Evolutionary conservation across 176 grass and related monocot species (phyloP).

Genomic region (Lolium rigidum): DNA sequence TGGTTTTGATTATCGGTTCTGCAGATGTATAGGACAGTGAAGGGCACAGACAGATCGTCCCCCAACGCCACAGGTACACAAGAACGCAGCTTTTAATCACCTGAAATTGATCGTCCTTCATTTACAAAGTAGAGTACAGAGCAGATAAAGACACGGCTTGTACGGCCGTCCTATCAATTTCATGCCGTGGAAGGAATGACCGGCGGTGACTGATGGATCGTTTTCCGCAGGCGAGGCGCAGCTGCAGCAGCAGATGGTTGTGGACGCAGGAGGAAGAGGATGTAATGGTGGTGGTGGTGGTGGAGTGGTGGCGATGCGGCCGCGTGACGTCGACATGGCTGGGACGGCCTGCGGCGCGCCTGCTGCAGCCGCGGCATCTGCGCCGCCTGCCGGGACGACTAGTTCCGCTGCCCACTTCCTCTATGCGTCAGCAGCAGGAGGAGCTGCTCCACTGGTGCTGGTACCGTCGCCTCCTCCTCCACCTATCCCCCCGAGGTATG

Average conservation of each 20-base stretch:
- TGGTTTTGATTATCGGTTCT: neutral
- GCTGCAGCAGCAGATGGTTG: slow-evolving; percentile 38
- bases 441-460: slow-evolving; percentile 50
- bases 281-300: slow-evolving; percentile 34
- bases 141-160: neutral
- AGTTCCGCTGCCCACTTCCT: slow-evolving; percentile 50
- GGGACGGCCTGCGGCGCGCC: slow-evolving; percentile 33
- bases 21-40: slow-evolving; percentile 99
- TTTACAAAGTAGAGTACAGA: neutral
- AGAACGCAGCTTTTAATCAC: neutral
- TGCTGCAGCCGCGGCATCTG: slow-evolving; percentile 36
- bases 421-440: slow-evolving; percentile 42
- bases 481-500: slow-evolving; percentile 55
- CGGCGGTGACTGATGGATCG: neutral
- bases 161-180: slow-evolving; percentile 4
- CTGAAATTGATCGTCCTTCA: neutral
- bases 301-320: slow-evolving; percentile 31
- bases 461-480: slow-evolving; percentile 50
- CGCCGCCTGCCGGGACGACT: slow-evolving; percentile 41
- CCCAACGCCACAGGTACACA: slow-evolving; percentile 39
- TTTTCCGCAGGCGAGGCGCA: slow-evolving; percentile 42
- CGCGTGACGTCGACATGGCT: slow-evolving; percentile 50
- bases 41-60: slow-evolving; percentile 76
- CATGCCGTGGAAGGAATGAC: slow-evolving; percentile 20
- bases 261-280: slow-evolving; percentile 28